Percentiles rank a stretch among this genome's conserved stretches.
Conservation (phyloP, 1,284 basidiomycete species). For the Trichosporon inkin region DNA sequence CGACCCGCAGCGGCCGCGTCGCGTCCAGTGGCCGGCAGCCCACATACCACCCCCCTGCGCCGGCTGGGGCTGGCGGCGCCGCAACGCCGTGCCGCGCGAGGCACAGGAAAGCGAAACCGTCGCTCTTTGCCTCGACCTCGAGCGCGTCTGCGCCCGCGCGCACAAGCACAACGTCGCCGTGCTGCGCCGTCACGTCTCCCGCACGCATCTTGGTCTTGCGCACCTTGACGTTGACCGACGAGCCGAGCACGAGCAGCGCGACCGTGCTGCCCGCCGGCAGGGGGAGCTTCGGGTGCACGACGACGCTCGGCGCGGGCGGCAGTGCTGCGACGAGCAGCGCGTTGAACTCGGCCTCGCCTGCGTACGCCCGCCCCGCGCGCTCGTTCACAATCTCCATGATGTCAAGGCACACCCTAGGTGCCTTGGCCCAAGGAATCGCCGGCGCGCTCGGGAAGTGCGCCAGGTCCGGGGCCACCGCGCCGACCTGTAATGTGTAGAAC, state of each 20-base stretch:
- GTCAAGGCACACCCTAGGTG: conserved; percentile 22
- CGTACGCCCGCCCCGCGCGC: conserved; percentile 32
- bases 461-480: conserved; percentile 25
- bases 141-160: conserved; percentile 28
- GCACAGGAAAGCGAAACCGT: conserved; percentile 41
- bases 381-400: conserved; percentile 37
- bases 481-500: conserved; percentile 38
- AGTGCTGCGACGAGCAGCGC: conserved; percentile 32
- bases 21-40: conserved; percentile 15
- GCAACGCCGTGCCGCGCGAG: conserved; percentile 10
- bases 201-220: conserved; percentile 10
- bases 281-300: conserved; percentile 8
- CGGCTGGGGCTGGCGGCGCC: neutral
- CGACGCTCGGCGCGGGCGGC: conserved; percentile 22
- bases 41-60: conserved; percentile 14
- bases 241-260: conserved; percentile 33
- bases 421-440: conserved; percentile 25
- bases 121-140: conserved; percentile 31
- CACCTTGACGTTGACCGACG: conserved; percentile 22
- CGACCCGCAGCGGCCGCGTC: conserved; percentile 11
- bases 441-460: conserved; percentile 25
- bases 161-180: conserved; percentile 41
- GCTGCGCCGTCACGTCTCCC: conserved; percentile 34
- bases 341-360: conserved; percentile 38
- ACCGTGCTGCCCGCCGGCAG: conserved; percentile 17